Evolutionary conservation across 352 stramenopile genomes (phyloP), one percentile per base, ranked within the genome.

Genomic region (Phytophthora lateralis): DNA sequence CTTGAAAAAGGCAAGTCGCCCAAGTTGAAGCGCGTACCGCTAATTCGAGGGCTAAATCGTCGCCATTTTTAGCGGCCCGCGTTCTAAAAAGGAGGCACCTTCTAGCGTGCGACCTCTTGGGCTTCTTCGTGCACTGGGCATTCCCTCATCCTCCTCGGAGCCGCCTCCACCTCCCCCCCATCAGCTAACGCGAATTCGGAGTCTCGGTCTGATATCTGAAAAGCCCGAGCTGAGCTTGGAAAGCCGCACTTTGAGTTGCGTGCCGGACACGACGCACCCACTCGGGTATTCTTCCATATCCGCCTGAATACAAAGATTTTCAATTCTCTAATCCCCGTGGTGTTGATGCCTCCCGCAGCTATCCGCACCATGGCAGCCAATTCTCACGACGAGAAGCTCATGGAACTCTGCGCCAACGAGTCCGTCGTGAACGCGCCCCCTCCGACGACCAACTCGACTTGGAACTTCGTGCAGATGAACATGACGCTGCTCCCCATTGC

Each of bases 401-500:
- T 70, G 63, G 59, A 71, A 7, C 29, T 67, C 21, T 60, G 50
- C 50, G 35, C 46, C 52, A 55, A 60, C 18, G 53, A 70, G 47
- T 7, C 55, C 3, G 43, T 61, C 26, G 32, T 48, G 34, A 49
- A 35, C 12, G 26, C 55, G 21, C 59, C 49, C n/a, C 29, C 44
- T 3, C 7, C 43, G 64, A 41, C 24, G 58, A 67, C 37, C 29
- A 61, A 27, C 29, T 39, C 75, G 12, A 85, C 82, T 12, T 93
- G 84, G 84, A 93, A 56, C 60, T 93, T 93, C 50, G 84, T 93
- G 34, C 82, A 91, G 69, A 93, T 93, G 84, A 93, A 93, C 62
- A 93, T 91, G 84, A 81, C 75, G 45, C 68, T 93, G 39, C 59
- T 93, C 32, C 84, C 84, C 3, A 93, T 93, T 54, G 84, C 84